Base-by-base conservation (phyloP, 2,329 filamentous ascomycete species). In the Aspergillus glaucus region DNA sequence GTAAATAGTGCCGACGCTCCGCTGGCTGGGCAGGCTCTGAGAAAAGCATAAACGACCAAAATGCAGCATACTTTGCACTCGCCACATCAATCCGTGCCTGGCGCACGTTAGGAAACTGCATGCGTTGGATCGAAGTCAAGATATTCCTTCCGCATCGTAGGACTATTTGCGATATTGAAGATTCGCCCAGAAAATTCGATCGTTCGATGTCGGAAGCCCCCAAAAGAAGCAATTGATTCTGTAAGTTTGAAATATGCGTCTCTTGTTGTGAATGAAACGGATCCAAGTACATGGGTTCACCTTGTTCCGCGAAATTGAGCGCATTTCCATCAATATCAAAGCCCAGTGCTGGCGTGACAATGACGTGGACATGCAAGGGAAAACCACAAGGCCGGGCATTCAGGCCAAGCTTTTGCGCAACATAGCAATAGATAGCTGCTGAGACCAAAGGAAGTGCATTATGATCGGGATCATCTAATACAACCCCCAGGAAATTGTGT, bases 401-500 rank as follows among this genome's bases (percentile, higher is more conserved):
- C 43, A 98, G 68, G 1, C 86, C 87, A 10, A 96, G 65, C 34
- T 86, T 79, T 47, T 80, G 77, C 1, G 89, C 91, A 14, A 97
- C 67, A 49, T 83, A 84, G 62, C 87, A 93, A 69, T 86, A 98
- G 53, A 97, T 95, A 51, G 85, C 86, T 48, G 86, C 86, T 1
- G 89, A 93, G 52, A 96, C 86, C 45, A 96, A 77, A 1, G 92
- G 93, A 7, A 96, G 76, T 1, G 90, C 92, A 24, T 87, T 84
- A 60, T 95, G 89, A 0, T 79, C 77, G 6, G 79, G 71, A 44
- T 87, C 83, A 32, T 81, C 83, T 40, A 97, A 74, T 3, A 87
- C 88, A 52, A 94, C 77, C 8, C 89, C 89, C 48, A 98, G 83
- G 58, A 95, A 87, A 59, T 88, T 94, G 67, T 97, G 95, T 53